These are phyloP conservation scores for Ambrosia artemisiifolia DNA, from an alignment of 129 eudicot genomes.

Conservation along the genomic window DNA sequence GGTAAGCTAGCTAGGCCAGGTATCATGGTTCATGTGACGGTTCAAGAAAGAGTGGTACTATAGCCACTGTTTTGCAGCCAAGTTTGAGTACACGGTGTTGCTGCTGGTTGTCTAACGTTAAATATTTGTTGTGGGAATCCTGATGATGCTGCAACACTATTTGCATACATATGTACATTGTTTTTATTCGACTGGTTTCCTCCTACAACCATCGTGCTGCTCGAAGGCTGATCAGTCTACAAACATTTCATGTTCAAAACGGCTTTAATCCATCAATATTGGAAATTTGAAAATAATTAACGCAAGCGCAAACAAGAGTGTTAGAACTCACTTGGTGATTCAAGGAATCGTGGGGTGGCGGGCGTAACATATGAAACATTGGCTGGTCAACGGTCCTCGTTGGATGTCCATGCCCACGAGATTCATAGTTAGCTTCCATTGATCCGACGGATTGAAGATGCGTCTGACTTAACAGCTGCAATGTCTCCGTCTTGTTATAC, in stretches of 20 bases:
- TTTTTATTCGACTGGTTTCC: slow-evolving; percentile 20
- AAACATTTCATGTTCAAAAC: not conserved
- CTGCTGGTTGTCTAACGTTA: slow-evolving; percentile 32
- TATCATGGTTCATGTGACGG: not conserved
- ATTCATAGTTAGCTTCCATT: slow-evolving; percentile 34
- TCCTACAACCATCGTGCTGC: slow-evolving; percentile 45
- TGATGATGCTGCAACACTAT: slow-evolving; percentile 99
- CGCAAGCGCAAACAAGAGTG: not conserved
- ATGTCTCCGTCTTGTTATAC: slow-evolving; percentile 43
- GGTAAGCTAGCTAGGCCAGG: not conserved
- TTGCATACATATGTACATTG: slow-evolving; percentile 39
- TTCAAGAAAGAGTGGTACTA: slow-evolving; percentile 48
- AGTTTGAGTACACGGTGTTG: slow-evolving; percentile 50
- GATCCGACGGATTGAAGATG: slow-evolving; percentile 55
- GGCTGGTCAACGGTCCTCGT: slow-evolving; percentile 40
- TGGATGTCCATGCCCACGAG: slow-evolving; percentile 38
- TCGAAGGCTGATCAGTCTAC: slow-evolving; percentile 40
- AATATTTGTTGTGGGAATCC: slow-evolving; percentile 78
- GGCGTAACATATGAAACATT: slow-evolving; percentile 43
- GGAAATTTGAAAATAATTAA: not conserved
- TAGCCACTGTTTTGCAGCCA: slow-evolving; percentile 65
- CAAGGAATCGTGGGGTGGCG: slow-evolving; percentile 40
- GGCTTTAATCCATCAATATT: not conserved
- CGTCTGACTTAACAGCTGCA: slow-evolving; percentile 61
- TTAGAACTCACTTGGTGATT: slow-evolving; percentile 50